Percentiles rank a stretch among this genome's conserved stretches.
These are phyloP conservation scores for Aspergillus piperis DNA, from an alignment of 2,329 filamentous ascomycete genomes.

Conservation along the genomic window DNA sequence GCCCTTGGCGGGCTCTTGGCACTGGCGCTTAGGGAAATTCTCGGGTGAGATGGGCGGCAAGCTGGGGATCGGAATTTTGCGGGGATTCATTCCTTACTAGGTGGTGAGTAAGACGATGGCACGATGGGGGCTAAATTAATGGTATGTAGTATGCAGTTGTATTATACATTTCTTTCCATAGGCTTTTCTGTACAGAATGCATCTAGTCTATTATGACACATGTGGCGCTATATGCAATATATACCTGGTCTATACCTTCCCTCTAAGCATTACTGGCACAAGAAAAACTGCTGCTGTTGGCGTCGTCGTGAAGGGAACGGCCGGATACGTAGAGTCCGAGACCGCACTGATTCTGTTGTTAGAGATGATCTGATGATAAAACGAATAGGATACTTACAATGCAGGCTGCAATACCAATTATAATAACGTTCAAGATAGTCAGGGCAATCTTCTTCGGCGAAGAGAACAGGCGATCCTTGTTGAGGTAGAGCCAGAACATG, in stretches of 20 bases:
- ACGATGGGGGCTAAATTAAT: too few species aligned
- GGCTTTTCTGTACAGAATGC: neutral
- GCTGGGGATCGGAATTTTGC: too few species aligned
- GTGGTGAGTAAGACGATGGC: too few species aligned
- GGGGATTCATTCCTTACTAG: too few species aligned
- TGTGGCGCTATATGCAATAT: neutral
- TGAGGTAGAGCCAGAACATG: conserved; percentile 34
- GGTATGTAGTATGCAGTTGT: neutral
- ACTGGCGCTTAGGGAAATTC: neutral
- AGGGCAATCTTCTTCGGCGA: conserved; percentile 25
- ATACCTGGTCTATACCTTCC: neutral
- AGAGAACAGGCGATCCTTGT: conserved; percentile 25
- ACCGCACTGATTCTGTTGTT: conserved; percentile 25
- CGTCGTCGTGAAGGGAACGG: conserved; percentile 28
- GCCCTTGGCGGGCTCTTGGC: neutral
- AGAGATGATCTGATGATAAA: neutral
- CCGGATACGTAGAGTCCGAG: conserved; percentile 37
- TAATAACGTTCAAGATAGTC: conserved; percentile 21
- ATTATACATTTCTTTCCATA: neutral
- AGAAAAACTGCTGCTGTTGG: conserved; percentile 31
- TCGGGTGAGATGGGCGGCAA: neutral
- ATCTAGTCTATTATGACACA: conserved; percentile 1
- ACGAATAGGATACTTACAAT: conserved; percentile 16
- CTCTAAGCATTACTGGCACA: conserved; percentile 28
- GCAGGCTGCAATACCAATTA: conserved; percentile 18